phyloP scores from a whole-genome alignment of 2,329 filamentous ascomycete species.

The Emmonsiellopsis sp. region DNA sequence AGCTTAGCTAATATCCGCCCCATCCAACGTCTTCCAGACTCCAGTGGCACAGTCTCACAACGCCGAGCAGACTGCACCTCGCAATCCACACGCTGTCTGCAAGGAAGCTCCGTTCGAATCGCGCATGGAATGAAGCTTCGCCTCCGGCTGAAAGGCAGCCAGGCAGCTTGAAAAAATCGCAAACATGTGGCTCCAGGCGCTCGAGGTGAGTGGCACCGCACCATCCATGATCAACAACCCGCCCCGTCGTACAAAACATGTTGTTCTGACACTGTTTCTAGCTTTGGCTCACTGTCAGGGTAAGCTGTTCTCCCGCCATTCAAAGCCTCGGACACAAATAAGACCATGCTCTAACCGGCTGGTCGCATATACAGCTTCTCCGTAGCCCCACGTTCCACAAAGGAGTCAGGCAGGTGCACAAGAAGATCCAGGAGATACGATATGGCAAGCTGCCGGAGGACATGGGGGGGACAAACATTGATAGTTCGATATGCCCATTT shows the following conservation, averaged over 20 bases:
- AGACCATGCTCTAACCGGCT: not conserved
- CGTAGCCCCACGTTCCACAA: conserved; percentile 36
- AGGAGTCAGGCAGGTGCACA: conserved; percentile 35
- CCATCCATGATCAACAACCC: not conserved
- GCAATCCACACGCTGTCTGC: too few relatives aligned
- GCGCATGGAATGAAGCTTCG: not conserved
- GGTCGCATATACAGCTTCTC: conserved; percentile 25
- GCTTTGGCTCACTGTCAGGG: conserved; percentile 30
- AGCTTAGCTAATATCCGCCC: not conserved
- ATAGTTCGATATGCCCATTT: conserved; percentile 17
- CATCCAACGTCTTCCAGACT: too few relatives aligned
- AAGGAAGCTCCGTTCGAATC: not conserved
- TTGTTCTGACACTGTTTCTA: conserved; percentile 13
- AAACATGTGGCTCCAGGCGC: conserved; percentile 19
- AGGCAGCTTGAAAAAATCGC: not conserved
- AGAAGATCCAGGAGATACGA: conserved; percentile 31
- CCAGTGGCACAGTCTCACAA: too few relatives aligned
- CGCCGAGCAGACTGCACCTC: too few relatives aligned
- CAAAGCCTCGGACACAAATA: not conserved
- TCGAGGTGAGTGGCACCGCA: conserved; percentile 26
- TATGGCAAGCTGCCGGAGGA: conserved; percentile 35
- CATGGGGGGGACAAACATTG: conserved; percentile 34
- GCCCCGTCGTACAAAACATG: not conserved
- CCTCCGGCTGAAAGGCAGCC: conserved; percentile 8
- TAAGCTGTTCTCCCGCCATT: conserved; percentile 15